A percentile compares a stretch with the other conserved stretches of the same genome.
Evolutionary conservation across 805 yeast species (phyloP).

Genomic region (Saturnispora galanensis): DNA sequence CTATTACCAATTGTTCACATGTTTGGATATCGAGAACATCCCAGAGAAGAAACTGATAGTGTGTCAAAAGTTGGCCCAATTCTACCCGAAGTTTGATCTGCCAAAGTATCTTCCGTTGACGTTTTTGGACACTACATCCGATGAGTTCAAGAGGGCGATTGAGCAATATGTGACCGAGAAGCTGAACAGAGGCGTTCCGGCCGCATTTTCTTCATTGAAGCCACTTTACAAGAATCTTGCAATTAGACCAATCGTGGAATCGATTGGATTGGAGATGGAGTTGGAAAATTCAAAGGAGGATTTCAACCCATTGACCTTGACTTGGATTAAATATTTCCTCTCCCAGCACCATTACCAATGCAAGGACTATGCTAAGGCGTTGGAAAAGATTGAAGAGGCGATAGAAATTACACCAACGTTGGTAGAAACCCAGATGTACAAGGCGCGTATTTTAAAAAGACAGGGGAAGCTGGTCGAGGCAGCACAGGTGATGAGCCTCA

Average conservation of each 20-base stretch:
- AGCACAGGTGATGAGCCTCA: constrained; percentile 54
- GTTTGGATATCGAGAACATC: constrained; percentile 42
- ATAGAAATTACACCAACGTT: constrained; percentile 70
- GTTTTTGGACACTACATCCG: constrained; percentile 43
- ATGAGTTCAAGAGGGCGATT: constrained; percentile 35
- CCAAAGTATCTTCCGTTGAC: constrained; percentile 71
- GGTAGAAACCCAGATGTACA: constrained; percentile 71
- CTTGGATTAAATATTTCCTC: constrained; percentile 71
- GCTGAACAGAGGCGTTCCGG: constrained; percentile 77
- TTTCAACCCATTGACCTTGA: constrained; percentile 33
- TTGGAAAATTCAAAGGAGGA: constrained; percentile 18
- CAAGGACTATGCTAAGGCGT: constrained; percentile 45
- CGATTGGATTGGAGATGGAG: constrained; percentile 42
- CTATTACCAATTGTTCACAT: constrained; percentile 55
- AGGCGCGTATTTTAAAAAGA: constrained; percentile 74
- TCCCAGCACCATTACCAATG: constrained; percentile 65
- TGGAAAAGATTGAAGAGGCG: constrained; percentile 49
- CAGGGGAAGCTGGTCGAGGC: constrained; percentile 55
- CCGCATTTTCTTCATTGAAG: constrained; percentile 78
- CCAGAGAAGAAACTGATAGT: constrained; percentile 46
- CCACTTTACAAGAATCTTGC: constrained; percentile 51
- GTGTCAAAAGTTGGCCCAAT: constrained; percentile 52
- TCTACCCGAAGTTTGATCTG: constrained; percentile 80
- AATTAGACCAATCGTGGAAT: constrained; percentile 35
- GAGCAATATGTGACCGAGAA: constrained; percentile 47